phyloP scores from a whole-genome alignment of 306 rosid species.

The Cucumis hystrix region DNA sequence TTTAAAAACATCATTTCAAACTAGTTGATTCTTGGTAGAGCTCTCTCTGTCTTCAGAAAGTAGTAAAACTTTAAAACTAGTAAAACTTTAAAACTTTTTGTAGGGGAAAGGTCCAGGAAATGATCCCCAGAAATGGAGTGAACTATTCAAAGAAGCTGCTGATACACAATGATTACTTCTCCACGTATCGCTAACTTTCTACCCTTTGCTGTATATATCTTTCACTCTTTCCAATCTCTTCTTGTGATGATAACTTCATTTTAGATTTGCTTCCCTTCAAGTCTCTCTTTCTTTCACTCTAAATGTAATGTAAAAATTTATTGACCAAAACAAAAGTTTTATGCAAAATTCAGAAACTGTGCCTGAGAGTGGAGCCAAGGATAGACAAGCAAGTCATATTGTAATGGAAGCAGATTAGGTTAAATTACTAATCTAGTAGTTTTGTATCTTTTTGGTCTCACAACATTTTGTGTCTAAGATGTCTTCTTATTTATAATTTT shows the following conservation, averaged over 20 bases:
- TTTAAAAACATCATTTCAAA: background rate
- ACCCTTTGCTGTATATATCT: background rate
- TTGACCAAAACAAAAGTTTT: background rate
- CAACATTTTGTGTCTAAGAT: no score
- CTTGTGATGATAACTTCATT: background rate
- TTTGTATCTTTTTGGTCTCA: no score
- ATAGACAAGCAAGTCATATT: background rate
- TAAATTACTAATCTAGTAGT: no score
- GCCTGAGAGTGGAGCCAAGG: background rate
- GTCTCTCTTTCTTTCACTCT: background rate
- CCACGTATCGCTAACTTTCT: background rate
- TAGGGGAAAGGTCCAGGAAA: constrained; percentile 93
- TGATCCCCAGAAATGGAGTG: constrained; percentile 57
- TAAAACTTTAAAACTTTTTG: background rate
- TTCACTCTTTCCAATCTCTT: background rate
- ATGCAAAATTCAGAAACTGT: background rate
- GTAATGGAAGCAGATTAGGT: background rate
- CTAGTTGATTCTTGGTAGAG: background rate
- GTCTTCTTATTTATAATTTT: no score
- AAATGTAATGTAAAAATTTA: background rate
- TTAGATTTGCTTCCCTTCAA: background rate
- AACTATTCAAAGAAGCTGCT: constrained; percentile 46
- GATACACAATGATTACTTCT: constrained; percentile 6
- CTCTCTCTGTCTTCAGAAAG: background rate
- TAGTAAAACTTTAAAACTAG: background rate